Evolutionary conservation across 2,329 filamentous ascomycete species (phyloP).

Genomic region (Xylariales sp.): DNA sequence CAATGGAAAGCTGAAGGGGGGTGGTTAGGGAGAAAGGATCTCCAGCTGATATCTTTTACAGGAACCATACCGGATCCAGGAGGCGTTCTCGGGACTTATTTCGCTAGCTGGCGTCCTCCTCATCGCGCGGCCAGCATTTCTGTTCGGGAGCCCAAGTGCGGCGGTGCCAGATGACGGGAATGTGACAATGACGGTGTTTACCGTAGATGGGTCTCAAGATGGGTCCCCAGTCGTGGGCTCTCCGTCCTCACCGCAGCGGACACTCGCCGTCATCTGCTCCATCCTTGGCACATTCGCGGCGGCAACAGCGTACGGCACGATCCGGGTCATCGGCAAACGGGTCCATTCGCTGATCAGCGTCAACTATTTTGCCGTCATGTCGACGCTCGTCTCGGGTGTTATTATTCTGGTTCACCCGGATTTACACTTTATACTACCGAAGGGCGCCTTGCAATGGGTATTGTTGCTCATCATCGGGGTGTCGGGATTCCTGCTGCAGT

Average conservation of each 20-base stretch:
- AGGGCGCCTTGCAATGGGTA: slow-evolving; percentile 61
- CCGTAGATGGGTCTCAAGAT: slow-evolving; percentile 34
- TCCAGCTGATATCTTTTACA: slow-evolving; percentile 57
- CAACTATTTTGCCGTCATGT: slow-evolving; percentile 79
- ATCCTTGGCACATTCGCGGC: slow-evolving; percentile 77
- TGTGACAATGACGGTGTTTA: slow-evolving; percentile 22
- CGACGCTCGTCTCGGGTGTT: slow-evolving; percentile 72
- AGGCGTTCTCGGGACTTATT: slow-evolving; percentile 75
- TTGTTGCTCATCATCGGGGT: slow-evolving; percentile 72
- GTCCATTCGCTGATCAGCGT: slow-evolving; percentile 81
- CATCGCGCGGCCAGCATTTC: slow-evolving; percentile 75
- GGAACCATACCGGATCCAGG: slow-evolving; percentile 77
- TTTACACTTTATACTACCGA: slow-evolving; percentile 54
- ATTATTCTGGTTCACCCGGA: slow-evolving; percentile 64
- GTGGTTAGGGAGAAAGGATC: background rate
- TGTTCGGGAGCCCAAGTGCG: slow-evolving; percentile 57
- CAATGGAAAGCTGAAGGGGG: background rate
- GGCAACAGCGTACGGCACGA: slow-evolving; percentile 76
- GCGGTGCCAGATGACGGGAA: slow-evolving; percentile 8
- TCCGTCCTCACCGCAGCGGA: slow-evolving; percentile 68
- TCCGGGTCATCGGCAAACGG: slow-evolving; percentile 79
- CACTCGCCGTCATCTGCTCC: slow-evolving; percentile 72
- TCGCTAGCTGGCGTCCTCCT: slow-evolving; percentile 79
- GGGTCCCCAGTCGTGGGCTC: slow-evolving; percentile 43
- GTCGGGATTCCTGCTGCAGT: slow-evolving; percentile 83